These are phyloP conservation scores for Stachybotrys chlorohalonatus DNA, from an alignment of 2,329 filamentous ascomycete species.

Conservation along the genomic window DNA sequence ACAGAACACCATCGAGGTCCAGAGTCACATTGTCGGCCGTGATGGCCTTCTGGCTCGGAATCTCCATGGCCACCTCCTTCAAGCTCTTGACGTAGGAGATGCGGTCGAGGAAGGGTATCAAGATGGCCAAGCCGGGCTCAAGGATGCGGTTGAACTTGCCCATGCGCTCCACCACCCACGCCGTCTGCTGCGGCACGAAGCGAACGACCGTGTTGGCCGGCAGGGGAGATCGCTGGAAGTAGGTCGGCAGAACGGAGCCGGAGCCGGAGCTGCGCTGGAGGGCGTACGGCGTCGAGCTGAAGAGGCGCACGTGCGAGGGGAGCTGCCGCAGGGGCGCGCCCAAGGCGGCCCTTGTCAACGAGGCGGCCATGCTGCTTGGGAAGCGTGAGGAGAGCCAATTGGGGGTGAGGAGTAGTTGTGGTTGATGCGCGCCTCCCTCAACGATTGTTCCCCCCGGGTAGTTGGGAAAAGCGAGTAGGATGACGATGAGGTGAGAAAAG, in stretches of 20 bases:
- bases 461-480: background rate
- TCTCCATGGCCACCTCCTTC: conserved; percentile 94
- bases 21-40: conserved; percentile 97
- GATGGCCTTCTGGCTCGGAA: conserved; percentile 94
- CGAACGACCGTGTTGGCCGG: conserved; percentile 92
- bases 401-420: conserved; percentile 5
- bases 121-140: conserved; percentile 79
- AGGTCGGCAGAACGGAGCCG: conserved; percentile 46
- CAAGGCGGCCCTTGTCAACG: conserved; percentile 19
- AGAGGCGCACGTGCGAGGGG: conserved; percentile 11
- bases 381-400: background rate
- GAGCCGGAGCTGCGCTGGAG: conserved; percentile 22
- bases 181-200: conserved; percentile 98
- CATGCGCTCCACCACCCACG: conserved; percentile 99
- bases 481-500: background rate
- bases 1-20: conserved; percentile 90
- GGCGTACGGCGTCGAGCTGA: conserved; percentile 20
- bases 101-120: conserved; percentile 85
- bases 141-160: conserved; percentile 93
- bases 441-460: background rate
- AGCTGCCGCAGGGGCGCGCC: conserved; percentile 7
- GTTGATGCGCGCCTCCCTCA: background rate
- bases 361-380: conserved; percentile 14
- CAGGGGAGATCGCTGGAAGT: conserved; percentile 66
- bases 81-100: conserved; percentile 97